phyloP scores from a whole-genome alignment of 306 rosid species.

The Dryas alaskensis region DNA sequence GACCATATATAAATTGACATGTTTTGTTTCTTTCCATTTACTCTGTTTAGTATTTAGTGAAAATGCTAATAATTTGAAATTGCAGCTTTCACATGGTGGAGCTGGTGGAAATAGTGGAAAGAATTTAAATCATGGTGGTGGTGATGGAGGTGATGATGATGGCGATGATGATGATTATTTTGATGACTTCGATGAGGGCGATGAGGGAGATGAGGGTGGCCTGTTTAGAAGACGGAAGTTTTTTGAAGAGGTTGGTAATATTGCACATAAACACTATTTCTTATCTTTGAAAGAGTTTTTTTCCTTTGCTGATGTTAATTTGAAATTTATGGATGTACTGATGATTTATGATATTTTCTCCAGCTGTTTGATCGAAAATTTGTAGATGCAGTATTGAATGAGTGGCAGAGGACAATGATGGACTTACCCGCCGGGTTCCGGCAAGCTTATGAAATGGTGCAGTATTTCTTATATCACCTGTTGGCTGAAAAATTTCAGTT shows the following conservation, averaged over 20 bases:
- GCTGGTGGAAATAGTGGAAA: constrained; percentile 94
- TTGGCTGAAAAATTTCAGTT: constrained; percentile 7
- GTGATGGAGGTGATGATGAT: constrained; percentile 93
- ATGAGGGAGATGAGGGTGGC: constrained; percentile 97
- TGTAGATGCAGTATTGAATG: constrained; percentile 86
- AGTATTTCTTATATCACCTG: constrained; percentile 23
- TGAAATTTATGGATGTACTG: constrained; percentile 22
- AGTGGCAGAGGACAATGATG: constrained; percentile 94
- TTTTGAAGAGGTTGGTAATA: constrained; percentile 78
- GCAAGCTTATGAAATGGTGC: constrained; percentile 96
- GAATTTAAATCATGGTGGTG: constrained; percentile 83
- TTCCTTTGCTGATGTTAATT: constrained; percentile 21
- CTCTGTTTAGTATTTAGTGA: not conserved
- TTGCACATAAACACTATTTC: not conserved
- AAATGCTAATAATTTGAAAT: constrained; percentile 14
- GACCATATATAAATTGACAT: constrained; percentile 10
- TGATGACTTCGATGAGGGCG: constrained; percentile 96
- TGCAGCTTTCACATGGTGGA: constrained; percentile 87
- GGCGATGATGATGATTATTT: constrained; percentile 95
- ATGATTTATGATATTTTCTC: constrained; percentile 31
- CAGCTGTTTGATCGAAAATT: constrained; percentile 95
- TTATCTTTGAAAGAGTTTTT: not conserved
- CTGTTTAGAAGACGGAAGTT: constrained; percentile 78
- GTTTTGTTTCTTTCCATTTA: not conserved
- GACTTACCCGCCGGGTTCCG: constrained; percentile 98